phyloP scores from a whole-genome alignment of 2,329 filamentous ascomycete species.

The Chrysoporthe puriensis region DNA sequence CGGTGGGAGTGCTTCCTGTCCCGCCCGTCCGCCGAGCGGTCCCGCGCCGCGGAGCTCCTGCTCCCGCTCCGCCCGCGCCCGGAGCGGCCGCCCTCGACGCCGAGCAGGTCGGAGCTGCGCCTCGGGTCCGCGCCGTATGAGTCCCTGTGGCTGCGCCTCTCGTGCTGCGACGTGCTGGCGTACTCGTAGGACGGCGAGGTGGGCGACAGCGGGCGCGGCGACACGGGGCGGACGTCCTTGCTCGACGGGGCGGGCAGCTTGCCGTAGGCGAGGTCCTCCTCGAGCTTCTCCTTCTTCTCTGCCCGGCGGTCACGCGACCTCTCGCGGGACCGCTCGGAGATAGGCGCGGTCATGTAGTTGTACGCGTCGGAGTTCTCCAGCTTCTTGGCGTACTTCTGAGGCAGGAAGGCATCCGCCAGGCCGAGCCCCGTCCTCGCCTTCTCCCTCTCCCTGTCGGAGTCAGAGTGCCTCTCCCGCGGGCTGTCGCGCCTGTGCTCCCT shows the following conservation, averaged over 20 bases:
- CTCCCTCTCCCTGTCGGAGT: conserved; percentile 37
- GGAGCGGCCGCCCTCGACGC: conserved; percentile 24
- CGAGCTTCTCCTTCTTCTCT: conserved; percentile 35
- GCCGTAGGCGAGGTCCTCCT: conserved; percentile 57
- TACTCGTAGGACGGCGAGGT: conserved; percentile 33
- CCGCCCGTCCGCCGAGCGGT: conserved; percentile 30
- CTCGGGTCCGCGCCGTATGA: conserved; percentile 34
- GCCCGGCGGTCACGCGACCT: conserved; percentile 34
- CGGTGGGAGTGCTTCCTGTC: conserved; percentile 31
- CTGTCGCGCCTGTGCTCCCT: conserved; percentile 37
- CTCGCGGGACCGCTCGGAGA: conserved; percentile 35
- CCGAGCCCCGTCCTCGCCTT: conserved; percentile 28
- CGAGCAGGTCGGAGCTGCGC: conserved; percentile 24
- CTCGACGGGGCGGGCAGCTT: conserved; percentile 29
- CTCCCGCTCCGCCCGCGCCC: conserved; percentile 30
- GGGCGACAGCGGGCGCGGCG: conserved; percentile 33
- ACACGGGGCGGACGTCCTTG: conserved; percentile 32
- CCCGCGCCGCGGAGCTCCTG: conserved; percentile 31
- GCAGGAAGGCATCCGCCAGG: conserved; percentile 45
- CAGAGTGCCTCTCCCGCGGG: conserved; percentile 34
- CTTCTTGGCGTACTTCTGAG: conserved; percentile 51
- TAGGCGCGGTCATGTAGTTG: conserved; percentile 32
- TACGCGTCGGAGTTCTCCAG: conserved; percentile 31
- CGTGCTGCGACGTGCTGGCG: conserved; percentile 44
- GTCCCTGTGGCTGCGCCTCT: conserved; percentile 38